These are phyloP conservation scores for Colletotrichum graminicola DNA, from an alignment of 2,329 filamentous ascomycete genomes.

Conservation along the genomic window DNA sequence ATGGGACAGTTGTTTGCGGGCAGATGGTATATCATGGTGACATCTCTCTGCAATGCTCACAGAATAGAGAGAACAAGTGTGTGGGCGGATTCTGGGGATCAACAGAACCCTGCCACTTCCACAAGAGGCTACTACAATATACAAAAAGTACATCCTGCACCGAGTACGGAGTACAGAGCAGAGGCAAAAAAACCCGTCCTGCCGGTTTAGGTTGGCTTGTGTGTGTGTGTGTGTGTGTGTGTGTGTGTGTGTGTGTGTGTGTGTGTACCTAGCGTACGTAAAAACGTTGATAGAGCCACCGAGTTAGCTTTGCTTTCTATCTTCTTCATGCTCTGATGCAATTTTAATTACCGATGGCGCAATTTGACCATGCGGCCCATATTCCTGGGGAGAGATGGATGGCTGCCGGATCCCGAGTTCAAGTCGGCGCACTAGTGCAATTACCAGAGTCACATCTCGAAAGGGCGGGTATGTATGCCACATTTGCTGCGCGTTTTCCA, in stretches of 20 bases:
- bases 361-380: conserved; percentile 2
- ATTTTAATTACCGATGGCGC: conserved; percentile 35
- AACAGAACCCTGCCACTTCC: conserved; percentile 19
- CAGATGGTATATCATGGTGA: background rate
- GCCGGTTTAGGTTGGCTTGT: background rate
- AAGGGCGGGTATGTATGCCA: background rate
- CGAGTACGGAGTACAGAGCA: background rate
- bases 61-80: background rate
- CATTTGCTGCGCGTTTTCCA: background rate
- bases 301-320: background rate
- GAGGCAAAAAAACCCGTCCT: background rate
- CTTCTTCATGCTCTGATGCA: conserved; percentile 17
- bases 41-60: background rate
- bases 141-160: background rate
- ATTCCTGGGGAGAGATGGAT: background rate
- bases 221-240: background rate
- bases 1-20: background rate
- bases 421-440: background rate
- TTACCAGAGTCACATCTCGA: background rate
- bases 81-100: background rate
- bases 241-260: no score
- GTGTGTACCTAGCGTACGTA: background rate
- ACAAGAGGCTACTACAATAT: background rate
- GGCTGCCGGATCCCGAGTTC: conserved; percentile 12
- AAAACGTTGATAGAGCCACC: background rate